Evolutionary conservation across 345 rosid genomes (phyloP).

Genomic region (Aegle marmelos): DNA sequence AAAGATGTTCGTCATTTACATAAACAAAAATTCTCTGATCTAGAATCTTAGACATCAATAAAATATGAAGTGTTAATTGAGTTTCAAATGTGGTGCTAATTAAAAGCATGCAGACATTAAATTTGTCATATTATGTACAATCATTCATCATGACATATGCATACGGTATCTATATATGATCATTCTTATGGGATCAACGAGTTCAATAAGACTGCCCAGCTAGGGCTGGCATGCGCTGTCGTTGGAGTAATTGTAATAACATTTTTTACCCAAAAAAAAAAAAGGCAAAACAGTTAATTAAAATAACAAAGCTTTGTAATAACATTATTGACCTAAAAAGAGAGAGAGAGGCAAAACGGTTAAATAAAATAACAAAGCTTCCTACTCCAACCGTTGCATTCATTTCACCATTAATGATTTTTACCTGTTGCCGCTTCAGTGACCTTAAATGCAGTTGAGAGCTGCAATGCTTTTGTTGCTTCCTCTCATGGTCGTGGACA

Average conservation of each 20-base stretch:
- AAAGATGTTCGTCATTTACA: too few species aligned
- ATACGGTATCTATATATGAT: too few species aligned
- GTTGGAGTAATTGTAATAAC: background rate
- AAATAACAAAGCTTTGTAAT: background rate
- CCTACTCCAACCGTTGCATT: conserved; percentile 15
- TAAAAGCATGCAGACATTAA: background rate
- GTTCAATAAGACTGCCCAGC: background rate
- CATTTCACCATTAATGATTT: conserved; percentile 7
- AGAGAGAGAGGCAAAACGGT: background rate
- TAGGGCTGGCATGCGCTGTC: background rate
- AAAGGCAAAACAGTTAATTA: too few species aligned
- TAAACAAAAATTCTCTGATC: too few species aligned
- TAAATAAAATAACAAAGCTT: background rate
- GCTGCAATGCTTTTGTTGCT: background rate
- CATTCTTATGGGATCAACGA: background rate
- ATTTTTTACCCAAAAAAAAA: background rate
- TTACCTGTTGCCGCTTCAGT: background rate
- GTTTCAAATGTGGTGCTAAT: too few species aligned
- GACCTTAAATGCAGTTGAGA: background rate
- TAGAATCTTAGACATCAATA: too few species aligned
- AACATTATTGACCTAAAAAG: background rate
- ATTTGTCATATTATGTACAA: too few species aligned
- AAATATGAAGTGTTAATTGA: too few species aligned
- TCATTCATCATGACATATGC: too few species aligned
- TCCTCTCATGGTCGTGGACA: background rate